A percentile compares a stretch with the other conserved stretches of the same genome.
Conservation (phyloP, 306 rosid genomes). For the Cicer pinnatifidum region DNA sequence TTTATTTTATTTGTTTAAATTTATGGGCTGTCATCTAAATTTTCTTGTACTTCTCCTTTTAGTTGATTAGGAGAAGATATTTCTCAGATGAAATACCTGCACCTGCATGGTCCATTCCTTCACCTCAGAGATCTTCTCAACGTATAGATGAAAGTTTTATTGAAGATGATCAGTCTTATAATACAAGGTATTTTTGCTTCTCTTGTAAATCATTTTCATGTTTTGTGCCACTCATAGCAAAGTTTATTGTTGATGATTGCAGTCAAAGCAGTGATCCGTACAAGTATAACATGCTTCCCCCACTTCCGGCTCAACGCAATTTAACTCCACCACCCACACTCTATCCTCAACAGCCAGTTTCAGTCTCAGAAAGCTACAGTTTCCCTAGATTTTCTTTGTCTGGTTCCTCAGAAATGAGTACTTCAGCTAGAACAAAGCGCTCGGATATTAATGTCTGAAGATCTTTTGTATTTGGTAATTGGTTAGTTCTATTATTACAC, state of each 20-base stretch:
- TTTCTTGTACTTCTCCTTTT: conserved; percentile 44
- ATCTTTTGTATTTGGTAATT: conserved; percentile 38
- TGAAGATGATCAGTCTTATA: conserved; percentile 67
- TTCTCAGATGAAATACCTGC: conserved; percentile 80
- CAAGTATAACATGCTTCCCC: conserved; percentile 81
- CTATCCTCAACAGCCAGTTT: conserved; percentile 97
- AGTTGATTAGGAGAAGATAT: conserved; percentile 94
- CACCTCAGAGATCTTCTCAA: conserved; percentile 60
- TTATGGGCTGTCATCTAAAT: conserved; percentile 42
- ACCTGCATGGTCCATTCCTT: conserved; percentile 75
- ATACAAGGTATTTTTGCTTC: conserved; percentile 57
- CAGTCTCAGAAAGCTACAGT: conserved; percentile 69
- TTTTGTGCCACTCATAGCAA: conserved; percentile 34
- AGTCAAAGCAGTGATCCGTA: conserved; percentile 65
- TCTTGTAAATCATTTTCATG: conserved; percentile 17
- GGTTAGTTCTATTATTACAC: conserved; percentile 25
- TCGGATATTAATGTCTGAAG: conserved; percentile 82
- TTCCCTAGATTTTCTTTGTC: conserved; percentile 73
- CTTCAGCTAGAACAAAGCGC: conserved; percentile 73
- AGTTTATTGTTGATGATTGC: conserved; percentile 40
- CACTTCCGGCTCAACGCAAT: conserved; percentile 96
- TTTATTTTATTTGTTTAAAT: background rate
- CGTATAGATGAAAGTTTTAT: conserved; percentile 73
- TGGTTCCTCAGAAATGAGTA: conserved; percentile 64
- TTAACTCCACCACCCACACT: conserved; percentile 94